These are phyloP conservation scores for Amanita pseudoporphyria DNA, from an alignment of 768 basidiomycete species.

Conservation along the genomic window DNA sequence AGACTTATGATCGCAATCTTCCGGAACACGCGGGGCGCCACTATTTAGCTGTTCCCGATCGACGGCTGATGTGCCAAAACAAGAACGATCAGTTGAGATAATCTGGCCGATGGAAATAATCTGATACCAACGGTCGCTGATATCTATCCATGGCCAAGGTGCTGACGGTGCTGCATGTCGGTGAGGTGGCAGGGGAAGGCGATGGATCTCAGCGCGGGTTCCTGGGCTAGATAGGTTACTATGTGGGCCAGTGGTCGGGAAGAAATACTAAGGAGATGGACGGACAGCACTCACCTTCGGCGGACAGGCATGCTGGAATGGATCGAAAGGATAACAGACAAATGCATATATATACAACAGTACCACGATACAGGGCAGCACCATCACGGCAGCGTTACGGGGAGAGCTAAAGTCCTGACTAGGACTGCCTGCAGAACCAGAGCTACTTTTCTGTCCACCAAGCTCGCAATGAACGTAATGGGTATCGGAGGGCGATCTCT, in stretches of 20 bases:
- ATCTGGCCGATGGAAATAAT: not conserved
- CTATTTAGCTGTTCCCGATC: constrained; percentile 26
- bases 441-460: no score
- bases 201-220: no score
- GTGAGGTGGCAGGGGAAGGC: constrained; percentile 28
- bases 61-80: constrained; percentile 10
- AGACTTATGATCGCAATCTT: constrained; percentile 24
- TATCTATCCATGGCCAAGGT: constrained; percentile 38
- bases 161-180: constrained; percentile 37
- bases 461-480: no score
- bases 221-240: no score
- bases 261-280: not conserved
- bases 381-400: not conserved
- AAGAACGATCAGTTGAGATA: not conserved
- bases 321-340: not conserved
- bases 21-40: constrained; percentile 27
- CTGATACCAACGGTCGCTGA: constrained; percentile 24
- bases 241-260: not conserved
- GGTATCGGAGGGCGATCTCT: no score
- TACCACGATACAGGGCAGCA: not conserved
- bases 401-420: no score
- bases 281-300: not conserved
- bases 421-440: no score
- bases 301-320: not conserved
- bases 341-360: not conserved